Evolutionary conservation across 2,329 filamentous ascomycete genomes (phyloP), one percentile per base, ranked within the genome.

Genomic region (Bertia moriformis): DNA sequence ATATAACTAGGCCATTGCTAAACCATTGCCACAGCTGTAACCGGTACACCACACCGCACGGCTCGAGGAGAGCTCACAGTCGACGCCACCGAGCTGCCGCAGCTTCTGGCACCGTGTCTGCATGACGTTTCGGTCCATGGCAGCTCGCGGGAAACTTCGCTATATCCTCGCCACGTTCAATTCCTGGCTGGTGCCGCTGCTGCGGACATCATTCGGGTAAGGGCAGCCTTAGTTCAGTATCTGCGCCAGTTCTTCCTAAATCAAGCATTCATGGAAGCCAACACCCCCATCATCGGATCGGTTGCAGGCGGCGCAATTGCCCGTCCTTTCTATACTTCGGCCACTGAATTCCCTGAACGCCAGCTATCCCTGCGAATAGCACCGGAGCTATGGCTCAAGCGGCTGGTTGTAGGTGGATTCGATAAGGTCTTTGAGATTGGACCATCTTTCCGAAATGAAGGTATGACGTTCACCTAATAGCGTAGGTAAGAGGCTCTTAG

Each of bases 351-450:
- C 43, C 66, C 75, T 2, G 71, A 79, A 30, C 78, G 74, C 42
- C 67, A 76, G 40, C 63, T 98, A 24, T 74, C 83, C 15, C 67
- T 98, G 22, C 73, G 91, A 38, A 89, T 98, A 49, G 91, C 91
- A 2, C 91, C 91, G 1, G 91, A 98, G 59, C 65, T 98, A 24
- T 96, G 87, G 80, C 71, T 98, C 30, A 98, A 98, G 63, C 74
- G 91, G 5, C 66, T 98, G 36, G 76, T 96, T 1, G 72, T 96
- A 14, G 89, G 88, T 38, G 89, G 88, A 2, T 77, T 96, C 44
- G 83, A 93, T 49, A 78, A 70, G 44, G 77, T 98, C 18, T 98
- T 93, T 52, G 91, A 98, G 59, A 88, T 98, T 46, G 91, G 91
- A 1, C 81, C 85, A 3, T 78, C 78, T 12, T 98, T 98, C 59